These are phyloP conservation scores for Solanum pinnatisectum DNA, from an alignment of 257 asterid genomes.

Conservation along the genomic window DNA sequence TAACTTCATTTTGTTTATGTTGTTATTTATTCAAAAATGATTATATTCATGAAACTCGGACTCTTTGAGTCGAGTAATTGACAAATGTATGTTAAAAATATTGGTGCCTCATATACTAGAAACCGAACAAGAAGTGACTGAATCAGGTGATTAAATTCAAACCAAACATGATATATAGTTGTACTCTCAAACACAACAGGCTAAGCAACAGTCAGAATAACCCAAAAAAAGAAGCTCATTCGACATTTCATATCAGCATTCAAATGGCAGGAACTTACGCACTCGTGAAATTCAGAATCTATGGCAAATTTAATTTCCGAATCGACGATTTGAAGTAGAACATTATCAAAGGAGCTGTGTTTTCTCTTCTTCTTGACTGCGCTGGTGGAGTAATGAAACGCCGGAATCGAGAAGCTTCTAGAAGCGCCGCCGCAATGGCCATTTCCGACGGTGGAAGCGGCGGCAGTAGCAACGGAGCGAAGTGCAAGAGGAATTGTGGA, in stretches of 20 bases:
- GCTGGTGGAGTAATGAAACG: not conserved
- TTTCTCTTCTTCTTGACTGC: not conserved
- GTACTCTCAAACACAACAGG: not conserved
- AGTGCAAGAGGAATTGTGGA: not conserved
- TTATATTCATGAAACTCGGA: not conserved
- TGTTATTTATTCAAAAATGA: not conserved
- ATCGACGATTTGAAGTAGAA: constrained; percentile 38
- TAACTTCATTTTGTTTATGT: not conserved
- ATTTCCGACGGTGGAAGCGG: not conserved
- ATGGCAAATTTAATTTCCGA: constrained; percentile 42
- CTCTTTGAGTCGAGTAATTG: not conserved
- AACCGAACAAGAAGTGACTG: not conserved
- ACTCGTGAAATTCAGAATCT: constrained; percentile 14
- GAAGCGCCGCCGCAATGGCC: not conserved
- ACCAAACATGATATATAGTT: not conserved
- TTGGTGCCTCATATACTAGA: not conserved
- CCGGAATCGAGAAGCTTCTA: not conserved
- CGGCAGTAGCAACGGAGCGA: not conserved
- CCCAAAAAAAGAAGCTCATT: not conserved
- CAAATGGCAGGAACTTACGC: not conserved
- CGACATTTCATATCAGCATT: not conserved
- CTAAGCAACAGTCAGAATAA: not conserved
- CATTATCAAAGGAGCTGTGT: constrained; percentile 1
- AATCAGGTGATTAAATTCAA: not conserved
- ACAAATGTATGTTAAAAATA: not conserved